Conservation (phyloP, 1,139 yeast species). For the Nadsonia starkeyi-henricii region DNA sequence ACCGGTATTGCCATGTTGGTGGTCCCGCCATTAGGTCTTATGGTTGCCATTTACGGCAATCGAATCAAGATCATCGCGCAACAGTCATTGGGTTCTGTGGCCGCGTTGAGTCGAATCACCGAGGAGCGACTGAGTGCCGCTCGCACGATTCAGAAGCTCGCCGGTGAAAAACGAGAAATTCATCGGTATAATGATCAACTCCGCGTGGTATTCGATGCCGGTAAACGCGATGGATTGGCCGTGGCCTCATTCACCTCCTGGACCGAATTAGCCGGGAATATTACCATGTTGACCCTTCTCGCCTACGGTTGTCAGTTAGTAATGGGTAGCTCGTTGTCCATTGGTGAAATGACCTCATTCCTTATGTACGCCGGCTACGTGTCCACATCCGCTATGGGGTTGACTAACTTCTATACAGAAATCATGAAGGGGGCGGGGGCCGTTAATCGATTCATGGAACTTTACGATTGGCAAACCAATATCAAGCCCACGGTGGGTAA, state of each 20-base stretch:
- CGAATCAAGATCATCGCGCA: constrained; percentile 63
- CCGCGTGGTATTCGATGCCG: constrained; percentile 56
- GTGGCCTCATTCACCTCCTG: constrained; percentile 52
- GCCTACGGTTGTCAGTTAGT: constrained; percentile 75
- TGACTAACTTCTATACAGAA: constrained; percentile 83
- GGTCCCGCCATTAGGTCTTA: constrained; percentile 69
- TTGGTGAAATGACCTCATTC: constrained; percentile 89
- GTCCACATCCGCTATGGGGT: constrained; percentile 77
- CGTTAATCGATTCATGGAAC: constrained; percentile 79
- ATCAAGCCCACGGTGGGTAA: constrained; percentile 53
- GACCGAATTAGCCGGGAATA: constrained; percentile 71
- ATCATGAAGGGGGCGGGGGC: constrained; percentile 97
- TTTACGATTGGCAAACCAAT: constrained; percentile 59
- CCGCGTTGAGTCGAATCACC: constrained; percentile 76
- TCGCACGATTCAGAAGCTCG: constrained; percentile 77
- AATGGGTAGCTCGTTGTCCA: constrained; percentile 50
- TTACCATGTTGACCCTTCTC: constrained; percentile 60
- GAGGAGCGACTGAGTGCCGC: constrained; percentile 85
- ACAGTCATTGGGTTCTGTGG: constrained; percentile 72
- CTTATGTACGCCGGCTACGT: constrained; percentile 91
- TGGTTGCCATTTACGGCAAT: constrained; percentile 68
- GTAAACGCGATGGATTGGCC: constrained; percentile 67
- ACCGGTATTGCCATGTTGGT: constrained; percentile 63
- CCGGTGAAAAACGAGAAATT: constrained; percentile 62
- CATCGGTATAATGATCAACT: constrained; percentile 54